phyloP scores from a whole-genome alignment of 2,329 filamentous ascomycete species.

The Clonostachys rosea region DNA sequence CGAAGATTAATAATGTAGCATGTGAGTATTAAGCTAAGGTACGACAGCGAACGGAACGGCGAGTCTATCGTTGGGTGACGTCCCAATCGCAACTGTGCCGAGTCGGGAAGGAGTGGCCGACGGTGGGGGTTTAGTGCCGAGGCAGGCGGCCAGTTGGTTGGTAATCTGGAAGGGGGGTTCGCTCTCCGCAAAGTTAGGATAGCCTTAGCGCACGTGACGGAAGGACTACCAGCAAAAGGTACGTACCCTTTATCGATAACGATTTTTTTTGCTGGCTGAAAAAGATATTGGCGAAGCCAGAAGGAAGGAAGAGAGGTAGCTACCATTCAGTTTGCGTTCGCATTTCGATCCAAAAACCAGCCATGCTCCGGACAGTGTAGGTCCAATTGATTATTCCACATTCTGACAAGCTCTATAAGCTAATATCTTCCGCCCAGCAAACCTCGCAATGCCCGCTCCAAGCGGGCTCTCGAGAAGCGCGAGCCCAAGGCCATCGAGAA shows the following conservation, averaged over 20 bases:
- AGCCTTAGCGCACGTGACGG: too few relatives aligned
- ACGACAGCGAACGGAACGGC: too few relatives aligned
- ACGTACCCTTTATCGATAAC: slow-evolving; percentile 3
- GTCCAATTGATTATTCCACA: slow-evolving; percentile 6
- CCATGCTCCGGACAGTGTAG: slow-evolving; percentile 46
- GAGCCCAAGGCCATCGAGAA: slow-evolving; percentile 88
- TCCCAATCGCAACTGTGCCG: too few relatives aligned
- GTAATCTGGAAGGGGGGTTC: too few relatives aligned
- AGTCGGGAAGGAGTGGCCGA: too few relatives aligned
- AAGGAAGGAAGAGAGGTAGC: background rate
- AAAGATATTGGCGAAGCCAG: background rate
- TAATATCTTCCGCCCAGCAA: slow-evolving; percentile 32
- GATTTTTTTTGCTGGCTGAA: slow-evolving; percentile 1
- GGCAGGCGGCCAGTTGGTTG: background rate
- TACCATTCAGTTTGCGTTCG: background rate
- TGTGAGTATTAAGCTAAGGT: too few relatives aligned
- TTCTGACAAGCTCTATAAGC: background rate
- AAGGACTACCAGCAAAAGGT: too few relatives aligned
- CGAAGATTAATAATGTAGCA: too few relatives aligned
- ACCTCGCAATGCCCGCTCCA: slow-evolving; percentile 76
- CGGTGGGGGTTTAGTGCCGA: slow-evolving; percentile 1
- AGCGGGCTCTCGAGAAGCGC: slow-evolving; percentile 89
- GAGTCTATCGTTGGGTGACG: too few relatives aligned
- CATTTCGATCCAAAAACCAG: background rate
- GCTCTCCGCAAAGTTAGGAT: too few relatives aligned